phyloP scores from a whole-genome alignment of 768 basidiomycete genomes.

The Gymnopilus junonius region DNA sequence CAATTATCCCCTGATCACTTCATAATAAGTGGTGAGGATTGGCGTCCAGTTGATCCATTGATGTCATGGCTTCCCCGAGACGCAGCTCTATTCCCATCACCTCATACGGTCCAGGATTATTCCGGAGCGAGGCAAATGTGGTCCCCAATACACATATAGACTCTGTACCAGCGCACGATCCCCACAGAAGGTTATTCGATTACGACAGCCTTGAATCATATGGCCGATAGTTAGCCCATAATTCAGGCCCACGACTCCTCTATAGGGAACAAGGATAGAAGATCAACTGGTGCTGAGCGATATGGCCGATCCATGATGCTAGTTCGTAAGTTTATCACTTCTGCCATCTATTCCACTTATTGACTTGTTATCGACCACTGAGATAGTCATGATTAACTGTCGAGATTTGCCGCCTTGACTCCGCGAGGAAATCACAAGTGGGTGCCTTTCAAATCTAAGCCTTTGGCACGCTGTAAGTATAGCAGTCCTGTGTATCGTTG shows the following conservation, averaged over 20 bases:
- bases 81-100: neutral
- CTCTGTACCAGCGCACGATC: neutral
- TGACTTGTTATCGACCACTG: neutral
- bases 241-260: neutral
- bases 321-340: neutral
- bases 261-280: neutral
- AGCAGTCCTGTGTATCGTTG: too few species aligned
- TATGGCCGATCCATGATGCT: neutral
- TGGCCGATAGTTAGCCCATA: neutral
- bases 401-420: neutral
- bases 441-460: neutral
- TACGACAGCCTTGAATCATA: neutral
- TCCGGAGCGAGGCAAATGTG: neutral
- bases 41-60: slow-evolving; percentile 1
- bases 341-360: neutral
- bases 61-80: neutral
- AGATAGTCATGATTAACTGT: neutral
- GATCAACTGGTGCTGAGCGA: neutral
- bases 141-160: neutral
- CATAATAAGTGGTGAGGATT: neutral
- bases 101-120: neutral
- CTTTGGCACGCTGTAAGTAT: too few species aligned
- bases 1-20: neutral
- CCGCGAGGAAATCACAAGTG: neutral
- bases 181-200: neutral